Evolutionary conservation across 2,329 filamentous ascomycete genomes (phyloP).

Genomic region (Venturia carpophila): DNA sequence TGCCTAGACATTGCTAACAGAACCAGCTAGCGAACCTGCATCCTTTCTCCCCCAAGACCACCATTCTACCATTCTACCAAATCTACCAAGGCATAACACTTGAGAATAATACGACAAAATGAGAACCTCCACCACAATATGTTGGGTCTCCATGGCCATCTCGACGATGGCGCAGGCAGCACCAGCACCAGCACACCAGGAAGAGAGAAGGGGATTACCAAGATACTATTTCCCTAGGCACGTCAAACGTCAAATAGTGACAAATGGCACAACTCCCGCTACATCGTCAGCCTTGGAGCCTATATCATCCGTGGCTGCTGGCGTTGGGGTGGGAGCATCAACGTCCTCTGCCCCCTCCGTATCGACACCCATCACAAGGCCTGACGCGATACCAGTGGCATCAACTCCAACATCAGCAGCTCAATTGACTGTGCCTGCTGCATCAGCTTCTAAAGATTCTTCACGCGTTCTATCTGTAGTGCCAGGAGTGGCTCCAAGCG

Average conservation of each 20-base stretch:
- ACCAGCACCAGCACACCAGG: constrained; percentile 39
- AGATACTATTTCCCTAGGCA: constrained; percentile 43
- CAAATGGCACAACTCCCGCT: constrained; percentile 28
- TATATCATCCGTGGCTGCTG: not conserved
- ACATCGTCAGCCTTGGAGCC: constrained; percentile 16
- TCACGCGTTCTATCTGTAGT: not conserved
- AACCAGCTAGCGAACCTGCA: not conserved
- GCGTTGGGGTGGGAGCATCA: not conserved
- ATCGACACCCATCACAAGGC: not conserved
- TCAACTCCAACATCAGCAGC: not conserved
- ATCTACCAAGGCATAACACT: constrained; percentile 2
- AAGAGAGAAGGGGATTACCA: constrained; percentile 26
- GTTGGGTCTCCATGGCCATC: constrained; percentile 39
- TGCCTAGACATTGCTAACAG: not conserved
- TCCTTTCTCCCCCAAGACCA: constrained; percentile 2
- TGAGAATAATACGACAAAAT: constrained; percentile 27
- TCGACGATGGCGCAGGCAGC: constrained; percentile 43
- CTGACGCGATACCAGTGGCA: not conserved
- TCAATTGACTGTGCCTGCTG: not conserved
- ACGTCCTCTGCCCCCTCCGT: not conserved
- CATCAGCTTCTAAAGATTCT: not conserved
- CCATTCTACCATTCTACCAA: not conserved
- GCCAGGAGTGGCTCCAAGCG: not conserved
- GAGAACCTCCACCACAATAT: constrained; percentile 38
- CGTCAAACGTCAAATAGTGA: constrained; percentile 36